Base-by-base conservation (phyloP, 2,329 filamentous ascomycete genomes). In the Beauveria bassiana region DNA sequence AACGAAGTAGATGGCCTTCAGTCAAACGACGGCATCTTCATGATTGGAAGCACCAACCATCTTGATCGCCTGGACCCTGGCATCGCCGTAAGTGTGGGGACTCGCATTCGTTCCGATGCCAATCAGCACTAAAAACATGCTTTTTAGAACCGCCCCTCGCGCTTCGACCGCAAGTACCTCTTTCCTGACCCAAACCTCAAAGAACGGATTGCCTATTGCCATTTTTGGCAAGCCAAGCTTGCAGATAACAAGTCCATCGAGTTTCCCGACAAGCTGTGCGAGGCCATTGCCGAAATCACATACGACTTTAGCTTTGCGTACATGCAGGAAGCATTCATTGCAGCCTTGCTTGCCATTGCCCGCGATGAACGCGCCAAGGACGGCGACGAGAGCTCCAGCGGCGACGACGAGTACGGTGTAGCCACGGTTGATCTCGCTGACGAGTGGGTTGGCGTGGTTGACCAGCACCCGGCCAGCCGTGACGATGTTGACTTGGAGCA, bases 1-100 rank as follows among this genome's bases (percentile, higher is more conserved):
- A 90, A 90, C 69, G 86, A 90, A 71, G 83, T 90, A 3, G 87
- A 90, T 64, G 87, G 87, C 0, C 80, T 90, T 12, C 82, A 84
- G 66, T 81, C 78, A 64, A 90, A 90, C 65, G 84, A 90, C 65
- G 87, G 87, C 12, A 88, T 90, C 58, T 81, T 89, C 66, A 87
- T 90, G 74, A 78, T 88, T 31, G 85, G 83, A 34, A 85, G 81
- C 59, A 88, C 86, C 0, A 88, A 88, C 67, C 80, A 85, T 65
- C 77, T 90, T 5, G 86, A 90, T 42, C 78, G 80, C 1, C 73
- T 90, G 5, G 87, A 90, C 65, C 86, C 86, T 0, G 86, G 86
- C 22, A 87, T 86, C 31, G 78, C 81, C 9, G 77, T 79, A 68
- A 69, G 75, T 70, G 5, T 34, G 2, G 9, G 2, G 9, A 20